Evolutionary conservation across 768 basidiomycete genomes (phyloP).

Genomic region (Mycena alexandri): DNA sequence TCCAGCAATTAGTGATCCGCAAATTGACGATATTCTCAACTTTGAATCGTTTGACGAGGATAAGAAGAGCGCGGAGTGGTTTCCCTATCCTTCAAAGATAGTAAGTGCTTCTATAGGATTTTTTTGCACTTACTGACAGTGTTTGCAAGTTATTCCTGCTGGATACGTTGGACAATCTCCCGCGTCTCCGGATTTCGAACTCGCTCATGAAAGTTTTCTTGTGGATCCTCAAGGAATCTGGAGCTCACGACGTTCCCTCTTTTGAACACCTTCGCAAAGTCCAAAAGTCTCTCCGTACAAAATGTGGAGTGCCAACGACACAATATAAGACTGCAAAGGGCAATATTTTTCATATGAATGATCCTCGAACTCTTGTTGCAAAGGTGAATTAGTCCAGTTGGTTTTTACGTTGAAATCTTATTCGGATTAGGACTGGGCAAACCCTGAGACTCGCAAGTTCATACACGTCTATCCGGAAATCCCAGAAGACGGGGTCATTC

Average conservation of each 20-base stretch:
- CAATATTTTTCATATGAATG: constrained; percentile 13
- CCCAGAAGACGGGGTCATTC: no score
- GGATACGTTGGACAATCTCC: constrained; percentile 24
- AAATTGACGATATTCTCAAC: background rate
- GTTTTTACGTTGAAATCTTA: constrained; percentile 45
- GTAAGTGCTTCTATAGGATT: background rate
- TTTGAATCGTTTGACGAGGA: background rate
- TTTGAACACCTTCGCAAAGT: constrained; percentile 6
- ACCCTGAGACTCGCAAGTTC: constrained; percentile 41
- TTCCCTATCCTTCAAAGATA: constrained; percentile 20
- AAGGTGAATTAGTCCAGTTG: constrained; percentile 32
- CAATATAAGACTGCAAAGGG: constrained; percentile 12
- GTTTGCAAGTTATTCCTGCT: no score
- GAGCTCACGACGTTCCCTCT: no score
- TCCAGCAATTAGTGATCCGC: background rate
- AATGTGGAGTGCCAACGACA: constrained; percentile 4
- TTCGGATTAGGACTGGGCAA: constrained; percentile 44
- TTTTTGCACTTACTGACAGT: background rate
- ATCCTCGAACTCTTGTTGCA: constrained; percentile 2
- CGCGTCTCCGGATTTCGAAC: constrained; percentile 19
- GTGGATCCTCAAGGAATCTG: no score
- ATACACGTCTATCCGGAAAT: background rate
- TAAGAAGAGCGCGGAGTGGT: constrained; percentile 10
- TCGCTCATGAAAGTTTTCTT: constrained; percentile 17
- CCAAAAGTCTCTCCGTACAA: background rate